Conservation (phyloP, 1,139 yeast genomes). For the Candida pseudocylindracea region DNA sequence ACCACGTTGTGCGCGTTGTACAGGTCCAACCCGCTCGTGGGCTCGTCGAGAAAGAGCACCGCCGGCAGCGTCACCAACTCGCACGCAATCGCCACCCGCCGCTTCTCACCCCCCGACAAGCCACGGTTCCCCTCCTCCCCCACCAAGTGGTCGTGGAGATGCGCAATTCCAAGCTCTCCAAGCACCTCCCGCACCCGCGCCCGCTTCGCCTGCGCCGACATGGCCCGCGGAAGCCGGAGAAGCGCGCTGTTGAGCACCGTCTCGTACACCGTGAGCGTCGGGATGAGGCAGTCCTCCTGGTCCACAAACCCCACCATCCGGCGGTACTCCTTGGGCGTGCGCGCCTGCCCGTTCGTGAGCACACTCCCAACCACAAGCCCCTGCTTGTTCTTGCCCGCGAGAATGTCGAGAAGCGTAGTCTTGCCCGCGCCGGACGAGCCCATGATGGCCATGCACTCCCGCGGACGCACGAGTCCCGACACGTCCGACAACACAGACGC, state of each 20-base stretch:
- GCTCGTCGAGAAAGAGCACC: constrained; percentile 64
- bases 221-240: constrained; percentile 58
- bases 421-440: constrained; percentile 1
- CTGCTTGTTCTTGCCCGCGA: constrained; percentile 48
- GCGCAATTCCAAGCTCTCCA: constrained; percentile 61
- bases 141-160: constrained; percentile 64
- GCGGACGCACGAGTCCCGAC: constrained; percentile 62
- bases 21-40: constrained; percentile 88
- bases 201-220: constrained; percentile 54
- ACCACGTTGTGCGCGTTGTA: constrained; percentile 84
- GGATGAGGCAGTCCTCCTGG: constrained; percentile 79
- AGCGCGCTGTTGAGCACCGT: constrained; percentile 86
- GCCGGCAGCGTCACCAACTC: constrained; percentile 77
- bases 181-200: constrained; percentile 70
- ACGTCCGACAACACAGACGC: constrained; percentile 30
- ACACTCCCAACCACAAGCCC: constrained; percentile 48
- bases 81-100: constrained; percentile 80
- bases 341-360: constrained; percentile 45
- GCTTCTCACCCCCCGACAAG: constrained; percentile 83
- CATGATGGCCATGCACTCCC: constrained; percentile 27
- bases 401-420: constrained; percentile 1
- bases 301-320: constrained; percentile 89
- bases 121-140: constrained; percentile 86
- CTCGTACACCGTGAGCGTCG: constrained; percentile 88
- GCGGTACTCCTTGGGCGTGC: constrained; percentile 21